Percentiles rank a stretch among this genome's conserved stretches.
Evolutionary conservation across 805 yeast genomes (phyloP).

Genomic region (Lipomyces anomalus): DNA sequence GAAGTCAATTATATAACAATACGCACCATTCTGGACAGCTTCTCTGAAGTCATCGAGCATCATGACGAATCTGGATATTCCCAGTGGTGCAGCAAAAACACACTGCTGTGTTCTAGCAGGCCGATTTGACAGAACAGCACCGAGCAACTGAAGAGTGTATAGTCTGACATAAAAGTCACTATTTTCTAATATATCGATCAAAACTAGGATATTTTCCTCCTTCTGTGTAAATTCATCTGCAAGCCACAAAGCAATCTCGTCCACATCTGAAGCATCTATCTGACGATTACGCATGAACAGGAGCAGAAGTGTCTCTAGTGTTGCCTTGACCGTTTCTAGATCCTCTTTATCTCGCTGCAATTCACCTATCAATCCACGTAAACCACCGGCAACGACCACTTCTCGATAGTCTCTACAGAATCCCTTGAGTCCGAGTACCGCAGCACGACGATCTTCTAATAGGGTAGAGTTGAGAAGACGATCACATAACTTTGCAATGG

Average conservation of each 20-base stretch:
- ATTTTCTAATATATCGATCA: constrained; percentile 45
- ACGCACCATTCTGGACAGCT: constrained; percentile 67
- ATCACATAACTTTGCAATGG: constrained; percentile 84
- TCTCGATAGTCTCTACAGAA: constrained; percentile 87
- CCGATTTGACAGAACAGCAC: constrained; percentile 75
- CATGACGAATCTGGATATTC: constrained; percentile 67
- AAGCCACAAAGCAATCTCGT: constrained; percentile 89
- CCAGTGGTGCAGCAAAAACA: constrained; percentile 66
- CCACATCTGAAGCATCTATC: constrained; percentile 40
- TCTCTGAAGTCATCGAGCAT: constrained; percentile 63
- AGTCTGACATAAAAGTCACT: constrained; percentile 71
- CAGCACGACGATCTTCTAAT: constrained; percentile 83
- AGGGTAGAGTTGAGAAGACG: constrained; percentile 75
- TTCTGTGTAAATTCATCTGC: constrained; percentile 84
- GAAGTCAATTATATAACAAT: neutral
- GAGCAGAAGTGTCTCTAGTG: constrained; percentile 78
- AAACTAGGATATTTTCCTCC: constrained; percentile 42
- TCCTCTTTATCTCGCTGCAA: constrained; percentile 64
- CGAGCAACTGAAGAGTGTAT: constrained; percentile 77
- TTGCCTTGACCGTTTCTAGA: constrained; percentile 64
- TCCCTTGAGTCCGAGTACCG: constrained; percentile 81
- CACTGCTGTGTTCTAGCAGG: constrained; percentile 67
- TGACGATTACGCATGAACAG: constrained; percentile 47
- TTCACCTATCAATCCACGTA: constrained; percentile 64
- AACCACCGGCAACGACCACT: constrained; percentile 79